phyloP scores from a whole-genome alignment of 2,329 filamentous ascomycete genomes.

The Diaporthe caulivora region DNA sequence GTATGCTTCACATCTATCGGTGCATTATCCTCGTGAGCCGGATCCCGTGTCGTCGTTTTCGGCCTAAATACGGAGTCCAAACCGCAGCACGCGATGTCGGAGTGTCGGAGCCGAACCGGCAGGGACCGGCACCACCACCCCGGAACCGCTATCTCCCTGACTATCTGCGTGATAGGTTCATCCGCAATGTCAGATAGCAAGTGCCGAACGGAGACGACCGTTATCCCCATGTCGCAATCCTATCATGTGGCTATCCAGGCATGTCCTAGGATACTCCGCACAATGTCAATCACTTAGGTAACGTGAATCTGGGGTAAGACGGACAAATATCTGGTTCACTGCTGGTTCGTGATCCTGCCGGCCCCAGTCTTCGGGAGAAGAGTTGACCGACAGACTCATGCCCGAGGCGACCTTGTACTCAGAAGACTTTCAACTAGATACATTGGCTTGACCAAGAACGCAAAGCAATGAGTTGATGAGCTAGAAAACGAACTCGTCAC shows the following conservation, averaged over 20 bases:
- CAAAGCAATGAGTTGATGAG: background rate
- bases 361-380: background rate
- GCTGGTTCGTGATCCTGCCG: background rate
- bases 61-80: slow-evolving; percentile 10
- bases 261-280: background rate
- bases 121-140: slow-evolving; percentile 18
- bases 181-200: slow-evolving; percentile 1
- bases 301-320: background rate
- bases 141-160: slow-evolving; percentile 7
- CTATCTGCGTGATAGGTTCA: background rate
- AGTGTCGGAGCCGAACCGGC: slow-evolving; percentile 29
- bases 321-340: background rate
- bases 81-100: slow-evolving; percentile 12
- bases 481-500: background rate
- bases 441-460: background rate
- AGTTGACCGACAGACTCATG: background rate
- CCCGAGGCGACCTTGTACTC: background rate
- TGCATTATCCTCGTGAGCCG: background rate
- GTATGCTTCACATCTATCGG: too few relatives aligned
- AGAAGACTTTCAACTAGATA: too few relatives aligned
- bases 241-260: background rate
- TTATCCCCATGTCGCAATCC: background rate
- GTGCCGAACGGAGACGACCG: slow-evolving; percentile 4
- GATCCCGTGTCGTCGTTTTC: background rate
- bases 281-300: slow-evolving; percentile 20